Conservation (phyloP, 164 flowering plant species). For the Macadamia integrifolia region DNA sequence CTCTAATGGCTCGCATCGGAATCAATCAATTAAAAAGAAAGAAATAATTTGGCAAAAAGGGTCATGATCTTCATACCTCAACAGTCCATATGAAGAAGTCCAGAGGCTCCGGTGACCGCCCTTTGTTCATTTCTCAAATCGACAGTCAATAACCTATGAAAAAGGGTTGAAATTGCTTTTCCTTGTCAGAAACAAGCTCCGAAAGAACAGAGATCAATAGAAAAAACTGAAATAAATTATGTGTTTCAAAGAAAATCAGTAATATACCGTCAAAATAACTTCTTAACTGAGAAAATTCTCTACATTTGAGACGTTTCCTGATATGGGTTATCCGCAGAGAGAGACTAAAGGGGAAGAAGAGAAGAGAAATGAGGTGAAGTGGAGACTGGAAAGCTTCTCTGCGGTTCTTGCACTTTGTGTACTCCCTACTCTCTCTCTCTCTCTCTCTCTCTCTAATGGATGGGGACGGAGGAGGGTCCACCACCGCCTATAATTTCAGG, state of each 20-base stretch:
- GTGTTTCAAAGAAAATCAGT: neutral
- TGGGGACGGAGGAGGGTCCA: too few relatives aligned
- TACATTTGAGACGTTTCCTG: slow-evolving; percentile 4
- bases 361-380: neutral
- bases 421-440: too few relatives aligned
- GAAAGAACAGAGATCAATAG: neutral
- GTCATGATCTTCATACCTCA: slow-evolving; percentile 42
- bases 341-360: neutral
- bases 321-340: too few relatives aligned
- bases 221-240: neutral
- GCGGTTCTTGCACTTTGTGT: too few relatives aligned
- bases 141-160: slow-evolving; percentile 9
- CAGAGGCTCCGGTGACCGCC: slow-evolving; percentile 77
- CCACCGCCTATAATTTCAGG: too few relatives aligned
- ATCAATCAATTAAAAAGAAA: neutral
- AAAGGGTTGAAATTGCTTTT: too few relatives aligned
- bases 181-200: neutral
- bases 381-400: too few relatives aligned
- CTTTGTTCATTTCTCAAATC: slow-evolving; percentile 49
- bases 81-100: slow-evolving; percentile 97
- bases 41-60: neutral
- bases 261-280: slow-evolving; percentile 6
- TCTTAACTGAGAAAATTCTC: neutral
- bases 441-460: too few relatives aligned
- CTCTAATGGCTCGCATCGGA: neutral